phyloP scores from a whole-genome alignment of 2,329 filamentous ascomycete species.

The Pseudogymnoascus sp. region DNA sequence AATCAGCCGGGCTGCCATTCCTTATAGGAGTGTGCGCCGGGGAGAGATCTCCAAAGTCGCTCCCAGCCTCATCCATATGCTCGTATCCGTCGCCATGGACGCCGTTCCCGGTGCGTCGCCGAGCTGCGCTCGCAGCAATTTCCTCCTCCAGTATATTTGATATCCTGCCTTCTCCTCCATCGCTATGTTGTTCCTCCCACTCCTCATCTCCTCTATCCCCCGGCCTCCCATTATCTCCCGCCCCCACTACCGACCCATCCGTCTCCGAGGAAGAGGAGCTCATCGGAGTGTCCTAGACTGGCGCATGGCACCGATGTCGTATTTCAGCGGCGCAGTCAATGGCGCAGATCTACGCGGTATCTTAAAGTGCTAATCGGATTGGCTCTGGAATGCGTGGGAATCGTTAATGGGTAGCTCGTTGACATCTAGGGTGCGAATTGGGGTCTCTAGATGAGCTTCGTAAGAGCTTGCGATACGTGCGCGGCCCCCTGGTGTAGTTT shows the following conservation, averaged over 20 bases:
- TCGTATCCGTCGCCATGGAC: constrained; percentile 32
- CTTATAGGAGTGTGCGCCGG: constrained; percentile 47
- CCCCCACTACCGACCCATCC: constrained; percentile 47
- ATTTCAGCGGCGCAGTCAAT: constrained; percentile 15
- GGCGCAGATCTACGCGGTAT: background rate
- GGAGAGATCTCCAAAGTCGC: constrained; percentile 47
- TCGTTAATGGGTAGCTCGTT: background rate
- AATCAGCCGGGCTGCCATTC: constrained; percentile 62
- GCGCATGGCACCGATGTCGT: constrained; percentile 26
- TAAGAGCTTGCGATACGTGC: background rate
- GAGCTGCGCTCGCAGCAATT: constrained; percentile 11
- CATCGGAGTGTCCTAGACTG: constrained; percentile 47
- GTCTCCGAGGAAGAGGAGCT: constrained; percentile 60
- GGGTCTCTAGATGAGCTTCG: constrained; percentile 1
- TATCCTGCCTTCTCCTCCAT: constrained; percentile 39
- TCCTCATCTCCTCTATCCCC: constrained; percentile 19
- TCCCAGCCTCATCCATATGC: constrained; percentile 33
- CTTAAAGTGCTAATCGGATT: background rate
- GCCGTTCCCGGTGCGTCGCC: constrained; percentile 21
- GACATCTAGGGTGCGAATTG: constrained; percentile 4
- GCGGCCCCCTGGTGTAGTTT: background rate
- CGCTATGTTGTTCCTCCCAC: constrained; percentile 21
- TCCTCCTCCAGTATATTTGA: constrained; percentile 34
- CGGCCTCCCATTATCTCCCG: constrained; percentile 38
- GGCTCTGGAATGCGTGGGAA: background rate